Percentiles rank a stretch among this genome's conserved stretches.
Evolutionary conservation across 2,329 filamentous ascomycete species (phyloP).

Genomic region (Phialocephala sp.): DNA sequence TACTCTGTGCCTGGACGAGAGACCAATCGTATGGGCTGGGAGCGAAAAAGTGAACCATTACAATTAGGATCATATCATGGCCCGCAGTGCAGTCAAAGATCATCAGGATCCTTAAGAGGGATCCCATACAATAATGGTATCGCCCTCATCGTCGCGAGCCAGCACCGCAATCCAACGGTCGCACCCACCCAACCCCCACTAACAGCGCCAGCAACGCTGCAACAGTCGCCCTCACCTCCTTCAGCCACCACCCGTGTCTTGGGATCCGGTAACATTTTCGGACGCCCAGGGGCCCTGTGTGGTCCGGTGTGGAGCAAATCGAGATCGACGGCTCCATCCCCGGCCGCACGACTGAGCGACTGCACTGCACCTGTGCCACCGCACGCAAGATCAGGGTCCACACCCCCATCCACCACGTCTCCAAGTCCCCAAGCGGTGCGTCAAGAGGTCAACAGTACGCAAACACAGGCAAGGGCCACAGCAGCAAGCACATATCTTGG

Average conservation of each 20-base stretch:
- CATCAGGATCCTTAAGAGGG: constrained; percentile 1
- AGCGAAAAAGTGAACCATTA: neutral
- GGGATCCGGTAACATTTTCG: constrained; percentile 11
- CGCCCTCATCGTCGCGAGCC: neutral
- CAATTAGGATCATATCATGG: neutral
- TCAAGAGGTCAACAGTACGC: neutral
- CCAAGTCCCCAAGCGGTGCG: neutral
- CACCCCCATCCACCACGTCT: constrained; percentile 9
- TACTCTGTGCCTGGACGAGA: neutral
- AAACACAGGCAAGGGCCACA: neutral
- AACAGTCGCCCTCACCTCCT: neutral
- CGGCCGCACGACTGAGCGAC: neutral
- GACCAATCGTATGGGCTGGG: neutral
- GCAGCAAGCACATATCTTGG: neutral
- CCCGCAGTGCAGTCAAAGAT: neutral
- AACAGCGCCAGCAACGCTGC: neutral
- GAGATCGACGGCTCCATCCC: neutral
- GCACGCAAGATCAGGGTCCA: constrained; percentile 12
- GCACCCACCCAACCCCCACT: neutral
- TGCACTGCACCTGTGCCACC: constrained; percentile 6
- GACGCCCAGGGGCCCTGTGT: neutral
- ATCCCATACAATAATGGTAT: neutral
- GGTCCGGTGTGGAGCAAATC: neutral
- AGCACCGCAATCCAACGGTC: constrained; percentile 1
- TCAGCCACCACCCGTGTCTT: neutral